phyloP scores from a whole-genome alignment of 2,329 filamentous ascomycete species.

The Microdochium paspali region DNA sequence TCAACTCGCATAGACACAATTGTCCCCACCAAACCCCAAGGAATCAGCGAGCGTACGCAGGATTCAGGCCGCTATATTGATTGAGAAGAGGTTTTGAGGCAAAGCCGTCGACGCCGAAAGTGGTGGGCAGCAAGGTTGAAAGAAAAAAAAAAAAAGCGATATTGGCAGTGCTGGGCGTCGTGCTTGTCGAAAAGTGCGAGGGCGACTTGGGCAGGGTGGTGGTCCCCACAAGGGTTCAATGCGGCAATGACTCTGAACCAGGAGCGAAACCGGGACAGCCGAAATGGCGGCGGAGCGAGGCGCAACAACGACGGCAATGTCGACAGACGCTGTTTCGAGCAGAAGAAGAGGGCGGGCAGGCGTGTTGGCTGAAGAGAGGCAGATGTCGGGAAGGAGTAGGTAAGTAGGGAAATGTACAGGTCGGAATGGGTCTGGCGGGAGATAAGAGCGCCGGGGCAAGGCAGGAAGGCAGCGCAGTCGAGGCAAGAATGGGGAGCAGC shows the following conservation, averaged over 20 bases:
- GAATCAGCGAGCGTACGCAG: not conserved
- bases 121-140: not conserved
- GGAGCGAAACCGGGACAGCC: not conserved
- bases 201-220: not conserved
- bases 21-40: not conserved
- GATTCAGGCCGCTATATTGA: not conserved
- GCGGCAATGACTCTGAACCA: not conserved
- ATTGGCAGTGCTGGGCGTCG: not conserved
- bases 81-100: not conserved
- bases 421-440: too few relatives aligned
- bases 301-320: not conserved
- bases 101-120: not conserved
- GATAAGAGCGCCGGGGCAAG: too few relatives aligned
- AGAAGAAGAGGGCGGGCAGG: not conserved
- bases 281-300: not conserved
- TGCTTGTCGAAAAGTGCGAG: too few relatives aligned
- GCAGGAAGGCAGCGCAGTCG: too few relatives aligned
- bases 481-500: too few relatives aligned
- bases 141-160: too few relatives aligned
- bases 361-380: not conserved
- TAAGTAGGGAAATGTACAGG: too few relatives aligned
- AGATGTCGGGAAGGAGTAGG: too few relatives aligned
- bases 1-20: not conserved
- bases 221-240: not conserved
- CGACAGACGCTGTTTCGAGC: not conserved